Evolutionary conservation across 192 early-diverging fungal species (phyloP).

Genomic region (Chytriomyces sp.): DNA sequence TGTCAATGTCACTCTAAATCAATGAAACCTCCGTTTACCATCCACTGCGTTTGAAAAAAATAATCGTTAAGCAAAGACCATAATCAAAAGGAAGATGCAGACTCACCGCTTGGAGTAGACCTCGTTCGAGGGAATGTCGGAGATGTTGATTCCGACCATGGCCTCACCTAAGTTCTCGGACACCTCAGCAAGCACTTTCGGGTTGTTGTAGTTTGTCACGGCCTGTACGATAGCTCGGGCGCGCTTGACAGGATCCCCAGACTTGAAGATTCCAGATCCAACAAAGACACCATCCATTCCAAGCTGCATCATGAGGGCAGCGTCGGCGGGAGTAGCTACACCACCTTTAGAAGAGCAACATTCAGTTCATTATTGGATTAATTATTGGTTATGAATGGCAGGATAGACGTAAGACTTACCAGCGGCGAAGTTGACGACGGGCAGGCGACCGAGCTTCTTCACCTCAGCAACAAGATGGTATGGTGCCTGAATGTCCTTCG

Average conservation of each 20-base stretch:
- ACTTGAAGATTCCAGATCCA: slow-evolving; percentile 96
- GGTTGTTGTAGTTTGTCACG: slow-evolving; percentile 91
- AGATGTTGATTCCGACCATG: slow-evolving; percentile 95
- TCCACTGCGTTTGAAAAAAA: not conserved
- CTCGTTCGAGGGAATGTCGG: slow-evolving; percentile 60
- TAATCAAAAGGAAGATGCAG: no score
- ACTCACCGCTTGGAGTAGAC: slow-evolving; percentile 59
- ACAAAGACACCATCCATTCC: slow-evolving; percentile 98
- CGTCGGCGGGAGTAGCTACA: slow-evolving; percentile 97
- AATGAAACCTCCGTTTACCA: no score
- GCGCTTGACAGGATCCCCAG: slow-evolving; percentile 86
- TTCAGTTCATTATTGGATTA: not conserved
- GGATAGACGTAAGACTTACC: slow-evolving; percentile 33
- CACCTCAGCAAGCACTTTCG: slow-evolving; percentile 83
- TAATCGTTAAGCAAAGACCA: no score
- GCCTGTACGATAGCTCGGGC: slow-evolving; percentile 93
- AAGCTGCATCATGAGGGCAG: slow-evolving; percentile 98
- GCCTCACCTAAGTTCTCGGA: slow-evolving; percentile 93
- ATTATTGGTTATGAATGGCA: no score
- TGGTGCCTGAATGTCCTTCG: slow-evolving; percentile 94
- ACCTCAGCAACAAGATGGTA: slow-evolving; percentile 88
- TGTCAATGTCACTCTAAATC: no score
- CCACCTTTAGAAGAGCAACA: slow-evolving; percentile 52
- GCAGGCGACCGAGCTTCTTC: slow-evolving; percentile 82
- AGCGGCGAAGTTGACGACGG: slow-evolving; percentile 98